Evolutionary conservation across 2,329 filamentous ascomycete genomes (phyloP), one percentile per base, ranked within the genome.

Genomic region (Apiospora marii): DNA sequence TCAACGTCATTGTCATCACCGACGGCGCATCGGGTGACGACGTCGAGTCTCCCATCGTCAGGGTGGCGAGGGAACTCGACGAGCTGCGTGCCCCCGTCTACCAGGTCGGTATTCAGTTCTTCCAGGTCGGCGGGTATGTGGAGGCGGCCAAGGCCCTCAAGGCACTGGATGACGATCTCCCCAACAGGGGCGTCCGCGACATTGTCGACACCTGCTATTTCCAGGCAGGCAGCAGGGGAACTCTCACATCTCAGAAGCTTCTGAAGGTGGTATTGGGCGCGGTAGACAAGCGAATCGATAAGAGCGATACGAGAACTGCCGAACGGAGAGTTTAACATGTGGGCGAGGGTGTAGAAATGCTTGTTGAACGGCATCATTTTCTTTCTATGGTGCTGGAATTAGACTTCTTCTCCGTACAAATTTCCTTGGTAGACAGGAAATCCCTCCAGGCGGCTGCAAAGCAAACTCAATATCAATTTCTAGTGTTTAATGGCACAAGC

Each of bases 41-140:
- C 75, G 91, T 93, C 0, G 93, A 95, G 81, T 86, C 86, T 10
- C 86, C 91, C 37, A 90, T 98, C 68, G 85, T 94, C 53, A 81
- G 83, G 4, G 86, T 89, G 0, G 96, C 95, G 0, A 87, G 87
- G 81, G 91, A 90, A 78, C 88, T 98, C 44, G 92, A 96, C 78
- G 82, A 82, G 70, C 81, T 93, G 10, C 87, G 91, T 12, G 94
- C 94, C 0, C 90, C 92, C 4, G 87, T 91, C 0, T 93, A 93
- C 86, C 96, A 98, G 84, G 86, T 98, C 12, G 96, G 96, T 46
- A 90, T 98, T 72, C 96, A 98, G 81, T 98, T 98, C 85, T 97
- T 98, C 86, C 96, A 98, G 83, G 93, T 98, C 64, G 96, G 96
- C 72, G 87, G 89, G 69, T 94, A 97, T 76, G 34, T 10, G 0